These are phyloP conservation scores for Leishmania arabica DNA, from an alignment of 208 protist species.

Conservation along the genomic window DNA sequence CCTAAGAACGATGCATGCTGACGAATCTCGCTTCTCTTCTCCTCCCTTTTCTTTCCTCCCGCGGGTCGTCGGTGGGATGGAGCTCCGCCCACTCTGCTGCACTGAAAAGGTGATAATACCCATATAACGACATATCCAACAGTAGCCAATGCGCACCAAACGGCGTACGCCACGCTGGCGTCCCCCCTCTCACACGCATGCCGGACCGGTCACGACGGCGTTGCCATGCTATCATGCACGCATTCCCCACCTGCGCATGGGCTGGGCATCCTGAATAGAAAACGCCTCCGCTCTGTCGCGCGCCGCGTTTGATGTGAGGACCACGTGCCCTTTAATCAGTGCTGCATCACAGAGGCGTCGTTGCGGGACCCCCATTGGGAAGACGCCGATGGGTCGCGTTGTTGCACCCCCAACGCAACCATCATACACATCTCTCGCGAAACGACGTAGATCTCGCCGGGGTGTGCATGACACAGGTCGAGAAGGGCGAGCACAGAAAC, in stretches of 20 bases:
- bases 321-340: too few relatives aligned
- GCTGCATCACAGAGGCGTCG: too few relatives aligned
- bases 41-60: too few relatives aligned
- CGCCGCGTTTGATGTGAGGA: too few relatives aligned
- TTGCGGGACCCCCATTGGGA: too few relatives aligned
- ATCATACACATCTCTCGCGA: not conserved
- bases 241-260: too few relatives aligned
- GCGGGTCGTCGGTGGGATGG: not conserved
- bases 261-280: not conserved
- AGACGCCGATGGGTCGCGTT: too few relatives aligned
- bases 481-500: not conserved
- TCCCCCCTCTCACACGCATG: not conserved
- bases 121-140: not conserved
- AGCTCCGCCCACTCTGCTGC: not conserved
- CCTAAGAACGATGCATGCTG: not conserved
- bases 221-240: not conserved
- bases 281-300: too few relatives aligned
- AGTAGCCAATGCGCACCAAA: not conserved
- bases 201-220: too few relatives aligned
- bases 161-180: not conserved
- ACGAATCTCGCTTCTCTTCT: not conserved
- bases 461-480: too few relatives aligned
- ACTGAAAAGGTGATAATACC: not conserved
- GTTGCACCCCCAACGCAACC: not conserved
- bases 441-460: not conserved